These are phyloP conservation scores for Citrus medica DNA, from an alignment of 345 rosid genomes.

Conservation along the genomic window DNA sequence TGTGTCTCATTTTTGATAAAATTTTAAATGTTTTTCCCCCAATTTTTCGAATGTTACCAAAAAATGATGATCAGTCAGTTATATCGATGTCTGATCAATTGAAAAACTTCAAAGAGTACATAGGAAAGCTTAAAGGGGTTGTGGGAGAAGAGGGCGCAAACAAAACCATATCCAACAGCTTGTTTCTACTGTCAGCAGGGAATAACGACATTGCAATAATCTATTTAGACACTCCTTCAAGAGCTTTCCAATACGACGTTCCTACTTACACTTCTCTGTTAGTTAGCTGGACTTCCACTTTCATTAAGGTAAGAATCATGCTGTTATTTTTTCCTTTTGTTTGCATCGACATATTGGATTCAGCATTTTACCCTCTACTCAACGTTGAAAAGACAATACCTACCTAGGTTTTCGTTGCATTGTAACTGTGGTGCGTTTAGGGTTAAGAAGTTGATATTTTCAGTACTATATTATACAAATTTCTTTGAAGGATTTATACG, in stretches of 20 bases:
- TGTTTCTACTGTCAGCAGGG: conserved; percentile 13
- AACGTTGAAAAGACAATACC: too few relatives aligned
- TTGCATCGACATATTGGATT: too few relatives aligned
- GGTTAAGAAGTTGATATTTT: background rate
- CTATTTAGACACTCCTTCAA: background rate
- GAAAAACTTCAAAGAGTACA: conserved; percentile 12
- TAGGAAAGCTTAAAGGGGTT: background rate
- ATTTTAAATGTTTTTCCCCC: too few relatives aligned
- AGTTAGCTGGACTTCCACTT: conserved; percentile 7
- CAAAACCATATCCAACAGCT: background rate
- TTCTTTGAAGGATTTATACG: conserved; percentile 12
- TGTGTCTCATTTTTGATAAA: too few relatives aligned
- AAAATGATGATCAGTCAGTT: background rate
- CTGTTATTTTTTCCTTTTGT: background rate
- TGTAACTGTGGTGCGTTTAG: too few relatives aligned
- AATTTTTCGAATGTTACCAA: too few relatives aligned
- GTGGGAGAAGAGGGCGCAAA: conserved; percentile 14
- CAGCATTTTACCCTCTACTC: too few relatives aligned
- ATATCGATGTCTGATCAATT: conserved; percentile 3
- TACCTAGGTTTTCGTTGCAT: too few relatives aligned
- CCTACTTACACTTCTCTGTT: conserved; percentile 2
- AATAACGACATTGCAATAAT: conserved; percentile 20
- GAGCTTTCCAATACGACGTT: background rate
- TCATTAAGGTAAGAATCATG: conserved; percentile 14
- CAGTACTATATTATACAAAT: background rate